Evolutionary conservation across 2,329 filamentous ascomycete species (phyloP).

Genomic region (Neofusicoccum ribis): DNA sequence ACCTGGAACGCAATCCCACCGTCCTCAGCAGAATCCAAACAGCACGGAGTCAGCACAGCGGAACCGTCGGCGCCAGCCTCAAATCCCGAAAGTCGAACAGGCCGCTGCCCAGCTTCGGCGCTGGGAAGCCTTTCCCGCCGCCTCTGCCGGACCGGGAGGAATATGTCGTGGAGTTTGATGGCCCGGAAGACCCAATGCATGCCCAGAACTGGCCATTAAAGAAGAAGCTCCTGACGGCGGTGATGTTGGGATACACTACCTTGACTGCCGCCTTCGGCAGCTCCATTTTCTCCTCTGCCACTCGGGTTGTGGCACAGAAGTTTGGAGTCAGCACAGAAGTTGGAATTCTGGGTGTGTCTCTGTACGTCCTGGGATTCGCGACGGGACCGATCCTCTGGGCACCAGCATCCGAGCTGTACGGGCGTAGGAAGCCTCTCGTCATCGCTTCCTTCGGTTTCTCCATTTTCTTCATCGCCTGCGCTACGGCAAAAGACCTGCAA

Average conservation of each 20-base stretch:
- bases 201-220: slow-evolving; percentile 81
- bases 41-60: slow-evolving; percentile 67
- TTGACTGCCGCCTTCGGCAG: slow-evolving; percentile 65
- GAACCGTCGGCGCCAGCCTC: slow-evolving; percentile 63
- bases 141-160: slow-evolving; percentile 68
- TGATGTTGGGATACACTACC: slow-evolving; percentile 72
- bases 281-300: slow-evolving; percentile 45
- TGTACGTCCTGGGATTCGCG: slow-evolving; percentile 53
- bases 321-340: slow-evolving; percentile 51
- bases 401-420: slow-evolving; percentile 54
- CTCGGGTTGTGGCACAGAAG: slow-evolving; percentile 31
- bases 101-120: slow-evolving; percentile 69
- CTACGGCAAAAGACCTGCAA: slow-evolving; percentile 53
- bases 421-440: slow-evolving; percentile 50
- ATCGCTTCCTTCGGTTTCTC: slow-evolving; percentile 53
- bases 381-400: slow-evolving; percentile 49
- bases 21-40: slow-evolving; percentile 72
- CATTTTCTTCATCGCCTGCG: slow-evolving; percentile 52
- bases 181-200: slow-evolving; percentile 78
- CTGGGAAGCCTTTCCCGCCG: slow-evolving; percentile 73
- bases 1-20: slow-evolving; percentile 67
- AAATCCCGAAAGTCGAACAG: slow-evolving; percentile 53
- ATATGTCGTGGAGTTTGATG: slow-evolving; percentile 82
- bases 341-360: slow-evolving; percentile 50
- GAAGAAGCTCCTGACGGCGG: slow-evolving; percentile 72